Conservation (phyloP, 257 asterid genomes). For the Buddleja alternifolia region DNA sequence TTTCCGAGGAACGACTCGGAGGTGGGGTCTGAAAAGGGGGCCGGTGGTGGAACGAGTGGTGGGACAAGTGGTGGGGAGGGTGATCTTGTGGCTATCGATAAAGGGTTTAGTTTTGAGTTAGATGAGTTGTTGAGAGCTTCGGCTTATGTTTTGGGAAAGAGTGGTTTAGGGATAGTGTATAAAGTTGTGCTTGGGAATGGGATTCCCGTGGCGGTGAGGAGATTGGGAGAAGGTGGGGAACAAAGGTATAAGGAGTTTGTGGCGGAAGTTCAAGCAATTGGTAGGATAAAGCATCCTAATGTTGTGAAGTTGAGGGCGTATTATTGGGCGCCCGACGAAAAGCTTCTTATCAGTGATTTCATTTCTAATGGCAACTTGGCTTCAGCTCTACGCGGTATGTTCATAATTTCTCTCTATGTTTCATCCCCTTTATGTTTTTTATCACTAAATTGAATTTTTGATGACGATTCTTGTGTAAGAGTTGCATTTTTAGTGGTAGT, state of each 20-base stretch:
- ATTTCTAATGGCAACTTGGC: constrained; percentile 88
- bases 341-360: constrained; percentile 95
- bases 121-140: constrained; percentile 97
- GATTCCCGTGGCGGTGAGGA: constrained; percentile 87
- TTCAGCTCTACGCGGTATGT: constrained; percentile 81
- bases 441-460: not conserved
- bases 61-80: constrained; percentile 73
- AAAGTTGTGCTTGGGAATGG: constrained; percentile 97
- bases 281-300: constrained; percentile 88
- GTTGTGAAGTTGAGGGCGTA: constrained; percentile 88
- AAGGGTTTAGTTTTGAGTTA: constrained; percentile 81
- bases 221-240: constrained; percentile 95
- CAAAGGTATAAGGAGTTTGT: constrained; percentile 91
- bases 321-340: constrained; percentile 95
- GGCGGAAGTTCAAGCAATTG: constrained; percentile 87
- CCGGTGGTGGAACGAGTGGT: constrained; percentile 57
- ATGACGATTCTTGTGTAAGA: not conserved
- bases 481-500: not conserved
- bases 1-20: constrained; percentile 68
- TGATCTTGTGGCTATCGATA: constrained; percentile 90
- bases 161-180: constrained; percentile 92
- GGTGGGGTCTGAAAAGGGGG: constrained; percentile 78
- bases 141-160: constrained; percentile 95
- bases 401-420: not conserved
- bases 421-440: not conserved